Evolutionary conservation across 2,329 filamentous ascomycete genomes (phyloP).

Genomic region (Cladosporium austrohemisphaericum): DNA sequence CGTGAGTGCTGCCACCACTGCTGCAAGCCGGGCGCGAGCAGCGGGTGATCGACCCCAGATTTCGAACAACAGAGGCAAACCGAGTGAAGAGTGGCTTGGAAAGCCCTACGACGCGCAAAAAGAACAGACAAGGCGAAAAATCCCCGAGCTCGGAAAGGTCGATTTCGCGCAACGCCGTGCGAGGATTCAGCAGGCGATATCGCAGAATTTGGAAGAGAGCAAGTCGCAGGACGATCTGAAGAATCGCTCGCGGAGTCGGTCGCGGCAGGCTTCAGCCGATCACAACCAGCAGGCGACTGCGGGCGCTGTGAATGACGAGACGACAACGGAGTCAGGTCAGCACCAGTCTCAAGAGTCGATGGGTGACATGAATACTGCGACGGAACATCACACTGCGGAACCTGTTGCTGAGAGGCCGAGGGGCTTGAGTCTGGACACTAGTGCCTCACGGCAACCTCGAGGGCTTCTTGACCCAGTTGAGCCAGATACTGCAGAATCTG

Average conservation of each 20-base stretch:
- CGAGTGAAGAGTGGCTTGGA: constrained; percentile 58
- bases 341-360: constrained; percentile 17
- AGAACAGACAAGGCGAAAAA: constrained; percentile 38
- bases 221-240: constrained; percentile 18
- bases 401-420: not conserved
- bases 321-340: constrained; percentile 12
- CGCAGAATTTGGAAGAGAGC: constrained; percentile 71
- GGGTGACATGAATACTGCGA: constrained; percentile 14
- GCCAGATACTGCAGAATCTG: constrained; percentile 34
- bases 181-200: constrained; percentile 80
- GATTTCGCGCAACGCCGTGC: constrained; percentile 81
- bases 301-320: constrained; percentile 15
- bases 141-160: constrained; percentile 67
- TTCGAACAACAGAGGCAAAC: constrained; percentile 31
- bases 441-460: constrained; percentile 17
- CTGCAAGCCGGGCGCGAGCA: constrained; percentile 64
- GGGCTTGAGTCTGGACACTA: constrained; percentile 28
- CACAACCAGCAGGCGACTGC: constrained; percentile 42
- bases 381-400: not conserved
- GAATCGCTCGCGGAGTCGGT: constrained; percentile 18
- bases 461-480: constrained; percentile 18
- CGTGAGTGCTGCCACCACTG: constrained; percentile 70
- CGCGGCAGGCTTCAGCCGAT: constrained; percentile 16
- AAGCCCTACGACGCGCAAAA: constrained; percentile 77
- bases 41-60: constrained; percentile 33